Evolutionary conservation across 169 alveolate genomes (phyloP), one percentile per base, ranked within the genome.

Genomic region (Cyclospora cayetanensis): DNA sequence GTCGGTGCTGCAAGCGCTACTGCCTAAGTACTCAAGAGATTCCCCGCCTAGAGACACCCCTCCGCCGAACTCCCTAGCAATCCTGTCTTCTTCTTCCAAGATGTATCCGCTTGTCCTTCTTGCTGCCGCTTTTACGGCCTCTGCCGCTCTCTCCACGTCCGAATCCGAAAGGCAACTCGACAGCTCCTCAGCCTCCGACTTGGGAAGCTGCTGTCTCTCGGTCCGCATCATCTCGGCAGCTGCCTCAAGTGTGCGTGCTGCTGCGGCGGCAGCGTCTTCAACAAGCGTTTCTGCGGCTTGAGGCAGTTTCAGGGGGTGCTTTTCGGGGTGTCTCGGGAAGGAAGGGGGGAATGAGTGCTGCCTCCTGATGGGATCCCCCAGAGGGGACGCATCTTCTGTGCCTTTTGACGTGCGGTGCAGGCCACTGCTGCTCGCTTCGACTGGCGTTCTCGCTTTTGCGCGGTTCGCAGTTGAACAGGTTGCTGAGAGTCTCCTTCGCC

Each of bases 31-130:
- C 31, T 76, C 68, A 11, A 76, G 18, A 7, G 22, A 63, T 42
- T 76, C 86, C n/a, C 86, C 86, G 27, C 86, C 86, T 1, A 76
- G 66, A 42, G 86, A 25, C 9, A 43, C 0, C 27, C 15, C 86
- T 1, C 4, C 86, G 12, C 9, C 46, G 55, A 20, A 76, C 22
- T 76, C 86, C 15, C 68, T n/a, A 46, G 60, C 60, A 11, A 11
- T 46, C 60, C 60, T 46, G 7, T 15, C 7, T 15, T 15, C 60
- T 11, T 7, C 60, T 7, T 15, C 60, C 60, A 7, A 46, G 60
- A 46, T 46, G 60, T 46, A 46, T 46, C 60, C 15, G 60, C 86
- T 1, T 63, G 12, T 4, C 5, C 65, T n/a, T n/a, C n/a, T n/a
- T 5, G 46, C 66, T 43, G 86, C 68, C 20, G 86, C n/a, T 20